These are phyloP conservation scores for Funneliformis geosporum DNA, from an alignment of 192 early-diverging fungal species.

Conservation along the genomic window DNA sequence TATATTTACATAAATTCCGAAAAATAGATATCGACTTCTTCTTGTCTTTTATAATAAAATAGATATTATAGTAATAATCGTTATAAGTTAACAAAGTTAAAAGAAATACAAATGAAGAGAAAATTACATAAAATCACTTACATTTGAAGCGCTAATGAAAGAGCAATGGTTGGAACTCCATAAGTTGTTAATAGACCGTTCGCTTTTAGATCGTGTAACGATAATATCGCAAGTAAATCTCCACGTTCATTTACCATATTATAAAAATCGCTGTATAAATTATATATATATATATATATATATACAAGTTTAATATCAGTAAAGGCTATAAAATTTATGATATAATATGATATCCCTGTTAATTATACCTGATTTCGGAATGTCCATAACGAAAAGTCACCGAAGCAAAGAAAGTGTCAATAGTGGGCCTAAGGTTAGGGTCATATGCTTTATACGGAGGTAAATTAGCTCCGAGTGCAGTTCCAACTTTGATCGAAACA, in stretches of 20 bases:
- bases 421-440: not conserved
- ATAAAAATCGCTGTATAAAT: constrained; percentile 5
- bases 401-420: constrained; percentile 6
- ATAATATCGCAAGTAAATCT: not conserved
- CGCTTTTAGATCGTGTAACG: not conserved
- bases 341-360: too few relatives aligned
- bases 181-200: not conserved
- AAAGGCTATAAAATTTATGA: not conserved
- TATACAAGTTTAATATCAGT: not conserved
- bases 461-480: not conserved
- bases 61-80: not conserved
- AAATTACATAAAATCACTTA: not conserved
- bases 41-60: not conserved
- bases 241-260: constrained; percentile 10
- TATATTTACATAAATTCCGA: not conserved
- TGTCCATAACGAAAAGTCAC: not conserved
- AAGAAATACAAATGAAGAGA: not conserved
- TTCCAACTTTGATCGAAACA: not conserved
- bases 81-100: not conserved
- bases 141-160: not conserved
- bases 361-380: not conserved
- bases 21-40: not conserved
- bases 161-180: not conserved
- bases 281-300: too few relatives aligned
- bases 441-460: constrained; percentile 1